Conservation (phyloP, 1,139 yeast species). For the Zygoascus hellenicus region DNA sequence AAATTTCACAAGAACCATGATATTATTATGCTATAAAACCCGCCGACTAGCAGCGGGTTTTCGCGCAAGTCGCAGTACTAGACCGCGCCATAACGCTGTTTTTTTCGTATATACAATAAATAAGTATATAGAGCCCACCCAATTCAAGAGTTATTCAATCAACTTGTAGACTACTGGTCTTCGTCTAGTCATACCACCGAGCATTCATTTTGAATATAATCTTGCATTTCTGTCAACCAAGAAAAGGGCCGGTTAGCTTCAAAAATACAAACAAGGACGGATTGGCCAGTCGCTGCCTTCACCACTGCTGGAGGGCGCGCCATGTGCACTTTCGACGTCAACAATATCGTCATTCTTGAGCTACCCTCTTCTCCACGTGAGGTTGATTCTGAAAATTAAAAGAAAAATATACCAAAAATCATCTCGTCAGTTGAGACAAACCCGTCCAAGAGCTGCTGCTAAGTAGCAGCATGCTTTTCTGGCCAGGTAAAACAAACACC, state of each 20-base stretch:
- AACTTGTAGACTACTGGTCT: too few species aligned
- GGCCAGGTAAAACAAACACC: not conserved
- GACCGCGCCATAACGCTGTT: conserved; percentile 5
- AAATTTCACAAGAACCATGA: not conserved
- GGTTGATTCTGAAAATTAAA: not conserved
- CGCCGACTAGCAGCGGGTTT: too few species aligned
- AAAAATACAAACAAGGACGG: conserved; percentile 1
- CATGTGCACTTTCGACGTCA: conserved; percentile 11
- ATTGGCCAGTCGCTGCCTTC: conserved; percentile 12
- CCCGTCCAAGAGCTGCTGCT: too few species aligned
- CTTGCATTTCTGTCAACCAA: not conserved
- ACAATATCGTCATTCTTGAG: not conserved
- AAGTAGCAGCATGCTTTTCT: too few species aligned
- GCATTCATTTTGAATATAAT: too few species aligned
- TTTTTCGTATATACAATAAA: conserved; percentile 6
- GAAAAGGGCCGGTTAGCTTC: not conserved
- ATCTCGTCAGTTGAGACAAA: too few species aligned
- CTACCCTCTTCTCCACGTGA: conserved; percentile 7
- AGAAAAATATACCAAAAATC: too few species aligned
- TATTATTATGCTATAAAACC: too few species aligned
- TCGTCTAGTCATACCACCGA: too few species aligned
- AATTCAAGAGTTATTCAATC: too few species aligned
- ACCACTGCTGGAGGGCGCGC: conserved; percentile 12
- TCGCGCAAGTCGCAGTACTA: conserved; percentile 2
- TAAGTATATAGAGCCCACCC: not conserved